Evolutionary conservation across 768 basidiomycete genomes (phyloP), one percentile per base, ranked within the genome.

Genomic region (Suillus plorans): DNA sequence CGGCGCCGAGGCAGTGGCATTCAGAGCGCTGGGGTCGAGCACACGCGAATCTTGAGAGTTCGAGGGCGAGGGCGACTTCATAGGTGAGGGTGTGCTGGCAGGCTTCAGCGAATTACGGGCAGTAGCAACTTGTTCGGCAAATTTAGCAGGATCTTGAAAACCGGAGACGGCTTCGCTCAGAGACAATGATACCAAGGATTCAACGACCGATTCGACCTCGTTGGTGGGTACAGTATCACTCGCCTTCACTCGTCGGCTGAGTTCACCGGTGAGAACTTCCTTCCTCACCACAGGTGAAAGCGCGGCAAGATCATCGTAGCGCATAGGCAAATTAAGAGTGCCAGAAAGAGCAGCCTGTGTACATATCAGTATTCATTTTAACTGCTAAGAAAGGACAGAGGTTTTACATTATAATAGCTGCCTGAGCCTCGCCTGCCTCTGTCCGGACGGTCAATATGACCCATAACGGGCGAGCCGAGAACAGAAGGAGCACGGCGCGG

Each of bases 241-340:
- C 3, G 79, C 72, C 71, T 86, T 90, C 69, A 95, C 80, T 6
- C 91, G 87, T 64, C 92, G 85, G 70, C 85, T 89, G 34, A 95
- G 80, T 74, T 95, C 94, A 39, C 92, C 94, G 0, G 90, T 88
- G 34, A 95, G 81, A 6, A 95, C 90, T 70, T 94, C 92, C 73
- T 89, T 91, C 68, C 94, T 87, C 14, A 95, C 92, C 22, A 95
- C 94, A 20, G 94, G 92, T 13, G 94, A 94, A 49, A 95, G 79
- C 0, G 87, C 84, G 0, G 92, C 83, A 7, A 95, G 84, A 63
- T 94, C 92, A 67, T 95, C 94, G 66, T 93, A 94, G n/a, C 86
- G 89, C 87, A 94, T 90, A 0, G 93, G 89, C 20, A 94, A 74
- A 72, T 89, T 92, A 45, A 93, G 81, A 0, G 88, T 92, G 18